Conservation (phyloP, 306 rosid species). For the Aeschynomene evenia region DNA sequence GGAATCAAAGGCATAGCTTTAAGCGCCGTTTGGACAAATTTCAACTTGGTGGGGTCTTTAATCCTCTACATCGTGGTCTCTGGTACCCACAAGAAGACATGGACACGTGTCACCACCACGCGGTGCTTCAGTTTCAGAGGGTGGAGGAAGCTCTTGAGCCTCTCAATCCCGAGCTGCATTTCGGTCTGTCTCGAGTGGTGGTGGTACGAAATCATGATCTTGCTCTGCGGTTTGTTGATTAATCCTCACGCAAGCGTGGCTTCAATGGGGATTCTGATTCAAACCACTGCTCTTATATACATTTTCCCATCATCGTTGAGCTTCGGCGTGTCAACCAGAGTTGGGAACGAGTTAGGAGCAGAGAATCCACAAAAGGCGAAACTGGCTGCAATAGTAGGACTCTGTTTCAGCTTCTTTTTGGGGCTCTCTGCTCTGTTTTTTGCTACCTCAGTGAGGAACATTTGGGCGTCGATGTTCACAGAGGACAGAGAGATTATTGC, state of each 20-base stretch:
- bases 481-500: constrained; percentile 15
- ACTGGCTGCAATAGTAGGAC: constrained; percentile 21
- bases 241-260: constrained; percentile 43
- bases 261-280: constrained; percentile 42
- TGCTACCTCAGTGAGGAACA: constrained; percentile 21
- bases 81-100: not conserved
- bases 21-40: constrained; percentile 34
- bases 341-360: constrained; percentile 40
- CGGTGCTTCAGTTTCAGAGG: constrained; percentile 21
- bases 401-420: constrained; percentile 28
- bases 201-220: constrained; percentile 49
- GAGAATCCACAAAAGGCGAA: constrained; percentile 17
- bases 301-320: constrained; percentile 38
- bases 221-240: constrained; percentile 30
- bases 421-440: constrained; percentile 27
- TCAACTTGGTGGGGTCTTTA: constrained; percentile 29
- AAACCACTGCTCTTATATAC: constrained; percentile 39
- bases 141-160: constrained; percentile 12
- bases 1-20: constrained; percentile 43
- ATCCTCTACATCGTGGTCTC: constrained; percentile 22
- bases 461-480: constrained; percentile 40
- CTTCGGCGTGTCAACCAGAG: constrained; percentile 41
- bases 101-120: not conserved
- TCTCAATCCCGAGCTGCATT: constrained; percentile 39
- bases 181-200: constrained; percentile 51